Evolutionary conservation across 2,329 filamentous ascomycete genomes (phyloP).

Genomic region (Nothomitra cinnamomea): DNA sequence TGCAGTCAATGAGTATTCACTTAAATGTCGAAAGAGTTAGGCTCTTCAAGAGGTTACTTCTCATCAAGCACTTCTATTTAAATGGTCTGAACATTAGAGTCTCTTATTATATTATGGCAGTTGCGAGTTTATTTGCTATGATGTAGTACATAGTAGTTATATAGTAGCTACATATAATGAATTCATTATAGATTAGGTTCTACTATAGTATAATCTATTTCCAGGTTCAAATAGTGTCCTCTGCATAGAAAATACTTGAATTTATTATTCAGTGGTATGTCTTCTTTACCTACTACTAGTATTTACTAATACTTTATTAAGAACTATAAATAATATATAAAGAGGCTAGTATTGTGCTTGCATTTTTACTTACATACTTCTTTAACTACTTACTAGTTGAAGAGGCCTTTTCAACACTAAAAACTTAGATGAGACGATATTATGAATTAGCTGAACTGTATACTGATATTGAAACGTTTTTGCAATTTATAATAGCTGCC

Average conservation of each 20-base stretch:
- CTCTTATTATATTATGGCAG: not conserved
- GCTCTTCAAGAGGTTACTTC: not conserved
- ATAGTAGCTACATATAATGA: not conserved
- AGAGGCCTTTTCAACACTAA: not conserved
- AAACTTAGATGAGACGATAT: not conserved
- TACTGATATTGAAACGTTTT: not conserved
- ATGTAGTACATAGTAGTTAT: not conserved
- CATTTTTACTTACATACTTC: not conserved
- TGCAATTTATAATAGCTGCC: too few species aligned
- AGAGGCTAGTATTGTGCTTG: too few species aligned
- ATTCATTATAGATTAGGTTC: too few species aligned
- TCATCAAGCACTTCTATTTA: not conserved
- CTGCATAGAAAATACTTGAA: not conserved
- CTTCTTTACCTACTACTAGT: not conserved
- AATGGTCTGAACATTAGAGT: not conserved
- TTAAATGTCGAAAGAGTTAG: not conserved
- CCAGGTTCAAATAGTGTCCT: not conserved
- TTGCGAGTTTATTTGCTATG: not conserved
- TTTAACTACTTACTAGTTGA: not conserved
- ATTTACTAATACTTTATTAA: not conserved
- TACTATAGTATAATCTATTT: not conserved
- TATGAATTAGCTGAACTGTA: not conserved
- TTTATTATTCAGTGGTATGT: not conserved
- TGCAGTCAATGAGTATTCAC: not conserved
- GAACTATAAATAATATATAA: too few species aligned